Evolutionary conservation across 768 basidiomycete species (phyloP).

Genomic region (Grammothele lineata): DNA sequence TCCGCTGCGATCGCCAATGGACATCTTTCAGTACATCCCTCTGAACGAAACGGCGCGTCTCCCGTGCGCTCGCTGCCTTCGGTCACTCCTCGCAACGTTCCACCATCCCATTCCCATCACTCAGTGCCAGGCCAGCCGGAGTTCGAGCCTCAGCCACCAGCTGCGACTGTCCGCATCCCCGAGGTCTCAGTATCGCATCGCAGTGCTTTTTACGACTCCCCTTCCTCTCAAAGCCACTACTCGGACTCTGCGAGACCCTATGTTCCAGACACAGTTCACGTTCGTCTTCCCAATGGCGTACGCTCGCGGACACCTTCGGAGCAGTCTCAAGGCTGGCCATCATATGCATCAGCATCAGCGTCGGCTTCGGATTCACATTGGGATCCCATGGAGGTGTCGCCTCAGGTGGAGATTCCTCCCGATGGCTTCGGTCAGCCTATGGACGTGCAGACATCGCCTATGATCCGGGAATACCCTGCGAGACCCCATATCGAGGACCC

Average conservation of each 20-base stretch:
- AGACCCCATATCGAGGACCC: constrained; percentile 39
- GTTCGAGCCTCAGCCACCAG: constrained; percentile 36
- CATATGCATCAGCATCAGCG: constrained; percentile 19
- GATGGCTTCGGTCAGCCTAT: constrained; percentile 42
- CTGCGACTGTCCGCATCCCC: constrained; percentile 38
- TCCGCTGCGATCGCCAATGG: constrained; percentile 8
- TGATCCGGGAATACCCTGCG: constrained; percentile 47
- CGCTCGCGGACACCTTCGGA: constrained; percentile 19
- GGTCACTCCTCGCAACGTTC: constrained; percentile 39
- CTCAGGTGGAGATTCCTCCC: constrained; percentile 41
- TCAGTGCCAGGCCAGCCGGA: constrained; percentile 31
- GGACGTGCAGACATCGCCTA: constrained; percentile 49
- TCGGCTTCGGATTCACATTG: constrained; percentile 27
- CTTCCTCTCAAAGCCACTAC: constrained; percentile 5
- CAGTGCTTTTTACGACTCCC: constrained; percentile 44
- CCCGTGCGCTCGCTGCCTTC: constrained; percentile 29
- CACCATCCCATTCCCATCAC: constrained; percentile 49
- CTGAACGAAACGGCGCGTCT: constrained; percentile 20
- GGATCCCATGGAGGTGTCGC: constrained; percentile 62
- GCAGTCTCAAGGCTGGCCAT: constrained; percentile 19
- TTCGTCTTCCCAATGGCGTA: constrained; percentile 6
- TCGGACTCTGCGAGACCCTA: constrained; percentile 14
- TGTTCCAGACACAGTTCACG: constrained; percentile 25
- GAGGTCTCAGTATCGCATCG: constrained; percentile 51
- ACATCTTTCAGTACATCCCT: constrained; percentile 3